Percentiles rank a stretch among this genome's conserved stretches.
phyloP scores from a whole-genome alignment of 2,329 filamentous ascomycete genomes.

The Diaporthe aspalathi region DNA sequence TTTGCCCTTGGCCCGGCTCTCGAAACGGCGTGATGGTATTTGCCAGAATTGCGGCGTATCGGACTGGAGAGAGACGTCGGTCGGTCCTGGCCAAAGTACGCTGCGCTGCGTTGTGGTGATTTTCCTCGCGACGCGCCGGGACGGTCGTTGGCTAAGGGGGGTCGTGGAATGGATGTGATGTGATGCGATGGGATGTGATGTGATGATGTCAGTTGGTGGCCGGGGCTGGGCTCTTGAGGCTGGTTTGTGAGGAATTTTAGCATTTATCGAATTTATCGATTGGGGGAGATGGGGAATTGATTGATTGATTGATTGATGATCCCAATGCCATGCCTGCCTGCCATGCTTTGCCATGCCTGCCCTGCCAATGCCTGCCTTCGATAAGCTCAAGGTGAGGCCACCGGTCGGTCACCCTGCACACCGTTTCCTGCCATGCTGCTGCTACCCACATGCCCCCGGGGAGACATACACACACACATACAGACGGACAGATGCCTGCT shows the following conservation, averaged over 20 bases:
- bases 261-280: constrained; percentile 18
- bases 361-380: background rate
- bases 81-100: background rate
- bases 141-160: background rate
- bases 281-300: background rate
- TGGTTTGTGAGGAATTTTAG: background rate
- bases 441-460: background rate
- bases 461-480: too few relatives aligned
- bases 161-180: background rate
- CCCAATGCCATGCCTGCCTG: background rate
- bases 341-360: background rate
- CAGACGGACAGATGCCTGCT: background rate
- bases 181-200: too few relatives aligned
- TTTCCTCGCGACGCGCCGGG: constrained; percentile 19
- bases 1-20: background rate
- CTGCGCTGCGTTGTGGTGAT: background rate
- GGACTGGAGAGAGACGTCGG: constrained; percentile 10
- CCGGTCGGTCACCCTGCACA: background rate
- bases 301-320: background rate
- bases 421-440: constrained; percentile 10
- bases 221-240: background rate
- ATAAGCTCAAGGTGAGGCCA: constrained; percentile 25
- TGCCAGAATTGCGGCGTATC: background rate
- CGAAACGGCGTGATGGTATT: constrained; percentile 10
- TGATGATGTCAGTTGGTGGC: too few relatives aligned